Percentiles rank a stretch among this genome's conserved stretches.
phyloP scores from a whole-genome alignment of 768 basidiomycete species.

The Dioszegia aurantiaca region DNA sequence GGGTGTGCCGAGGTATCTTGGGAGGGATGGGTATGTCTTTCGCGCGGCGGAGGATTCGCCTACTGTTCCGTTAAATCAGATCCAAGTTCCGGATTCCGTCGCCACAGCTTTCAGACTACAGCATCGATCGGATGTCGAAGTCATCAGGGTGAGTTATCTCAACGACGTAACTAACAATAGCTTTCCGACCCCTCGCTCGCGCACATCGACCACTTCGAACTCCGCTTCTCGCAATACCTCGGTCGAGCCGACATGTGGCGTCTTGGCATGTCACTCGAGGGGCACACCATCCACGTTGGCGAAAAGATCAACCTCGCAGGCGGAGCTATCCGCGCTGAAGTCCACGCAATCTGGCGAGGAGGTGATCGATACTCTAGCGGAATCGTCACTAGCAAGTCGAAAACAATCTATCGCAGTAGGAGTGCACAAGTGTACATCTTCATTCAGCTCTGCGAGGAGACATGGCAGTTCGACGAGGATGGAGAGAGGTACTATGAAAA shows the following conservation, averaged over 20 bases:
- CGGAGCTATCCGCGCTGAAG: slow-evolving; percentile 69
- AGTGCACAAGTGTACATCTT: slow-evolving; percentile 91
- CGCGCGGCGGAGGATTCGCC: slow-evolving; percentile 36
- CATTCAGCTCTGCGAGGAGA: slow-evolving; percentile 91
- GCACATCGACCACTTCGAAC: slow-evolving; percentile 61
- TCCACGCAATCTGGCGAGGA: slow-evolving; percentile 73
- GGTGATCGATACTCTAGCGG: slow-evolving; percentile 61
- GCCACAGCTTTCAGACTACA: slow-evolving; percentile 41
- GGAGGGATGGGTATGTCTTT: slow-evolving; percentile 43
- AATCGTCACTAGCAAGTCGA: slow-evolving; percentile 75
- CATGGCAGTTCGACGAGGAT: slow-evolving; percentile 95
- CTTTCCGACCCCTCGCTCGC: slow-evolving; percentile 58
- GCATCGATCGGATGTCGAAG: slow-evolving; percentile 37
- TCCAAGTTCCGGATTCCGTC: slow-evolving; percentile 42
- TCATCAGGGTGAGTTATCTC: slow-evolving; percentile 29
- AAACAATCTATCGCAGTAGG: slow-evolving; percentile 80
- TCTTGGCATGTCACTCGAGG: slow-evolving; percentile 73
- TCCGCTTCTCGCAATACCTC: slow-evolving; percentile 89
- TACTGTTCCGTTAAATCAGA: slow-evolving; percentile 32
- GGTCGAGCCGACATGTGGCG: slow-evolving; percentile 98
- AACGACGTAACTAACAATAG: slow-evolving; percentile 13
- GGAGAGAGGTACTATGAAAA: slow-evolving; percentile 96
- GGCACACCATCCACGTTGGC: slow-evolving; percentile 74
- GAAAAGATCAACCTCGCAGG: slow-evolving; percentile 85
- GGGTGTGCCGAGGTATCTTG: slow-evolving; percentile 23